Conservation (phyloP, 345 rosid genomes). For the Gossypium ekmanianum region DNA sequence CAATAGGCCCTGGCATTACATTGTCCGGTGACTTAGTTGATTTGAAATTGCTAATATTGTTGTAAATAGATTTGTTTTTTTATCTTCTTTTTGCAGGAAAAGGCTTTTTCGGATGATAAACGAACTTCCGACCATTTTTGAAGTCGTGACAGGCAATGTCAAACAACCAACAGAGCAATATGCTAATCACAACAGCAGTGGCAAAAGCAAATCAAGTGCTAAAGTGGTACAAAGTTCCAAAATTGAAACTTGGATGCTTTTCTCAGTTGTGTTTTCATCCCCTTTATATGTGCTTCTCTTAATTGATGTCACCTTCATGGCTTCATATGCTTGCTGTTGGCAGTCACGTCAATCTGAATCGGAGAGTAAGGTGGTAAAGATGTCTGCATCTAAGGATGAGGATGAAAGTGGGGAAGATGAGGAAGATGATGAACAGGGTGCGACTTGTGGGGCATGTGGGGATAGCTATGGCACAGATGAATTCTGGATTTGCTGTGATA, state of each 20-base stretch:
- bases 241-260: not conserved
- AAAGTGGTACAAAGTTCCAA: conserved; percentile 46
- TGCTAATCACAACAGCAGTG: conserved; percentile 48
- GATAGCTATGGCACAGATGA: conserved; percentile 87
- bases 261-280: not conserved
- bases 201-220: conserved; percentile 74
- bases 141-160: conserved; percentile 70
- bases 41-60: conserved; percentile 4
- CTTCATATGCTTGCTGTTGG: conserved; percentile 19
- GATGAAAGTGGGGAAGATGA: conserved; percentile 88
- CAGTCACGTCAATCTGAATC: conserved; percentile 69
- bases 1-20: not conserved
- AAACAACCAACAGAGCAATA: conserved; percentile 76
- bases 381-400: conserved; percentile 67
- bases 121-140: conserved; percentile 85
- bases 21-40: not conserved
- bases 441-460: conserved; percentile 95
- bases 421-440: conserved; percentile 82
- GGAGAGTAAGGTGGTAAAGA: conserved; percentile 56
- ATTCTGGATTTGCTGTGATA: conserved; percentile 25
- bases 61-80: not conserved
- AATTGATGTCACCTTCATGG: not conserved
- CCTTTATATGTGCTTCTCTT: not conserved
- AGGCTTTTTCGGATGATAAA: conserved; percentile 97
- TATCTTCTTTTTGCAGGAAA: conserved; percentile 47